phyloP scores from a whole-genome alignment of 768 basidiomycete genomes.

The Kwoniella shandongensis region DNA sequence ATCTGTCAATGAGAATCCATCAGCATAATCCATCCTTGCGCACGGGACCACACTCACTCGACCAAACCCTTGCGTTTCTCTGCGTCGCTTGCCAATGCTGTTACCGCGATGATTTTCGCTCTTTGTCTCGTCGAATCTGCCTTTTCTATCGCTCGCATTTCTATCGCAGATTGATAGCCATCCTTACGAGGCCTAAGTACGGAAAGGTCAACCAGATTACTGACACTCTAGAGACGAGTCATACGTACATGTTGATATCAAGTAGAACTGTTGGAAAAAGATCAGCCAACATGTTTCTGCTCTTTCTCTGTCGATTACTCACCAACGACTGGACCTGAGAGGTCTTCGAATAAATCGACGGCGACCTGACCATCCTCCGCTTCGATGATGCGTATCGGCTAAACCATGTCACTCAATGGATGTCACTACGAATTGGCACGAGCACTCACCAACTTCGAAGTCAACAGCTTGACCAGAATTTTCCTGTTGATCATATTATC shows the following conservation, averaged over 20 bases:
- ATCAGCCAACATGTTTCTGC: background rate
- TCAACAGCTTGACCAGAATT: constrained; percentile 34
- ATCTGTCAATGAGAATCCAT: constrained; percentile 14
- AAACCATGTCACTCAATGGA: no score
- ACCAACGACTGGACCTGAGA: constrained; percentile 26
- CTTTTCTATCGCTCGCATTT: constrained; percentile 44
- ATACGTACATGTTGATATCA: constrained; percentile 48
- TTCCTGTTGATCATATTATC: constrained; percentile 45
- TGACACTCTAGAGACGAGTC: background rate
- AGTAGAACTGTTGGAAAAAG: constrained; percentile 27
- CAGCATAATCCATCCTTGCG: background rate
- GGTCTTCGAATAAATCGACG: constrained; percentile 31
- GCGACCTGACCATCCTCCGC: constrained; percentile 47
- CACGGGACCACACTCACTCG: constrained; percentile 34
- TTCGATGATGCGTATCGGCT: constrained; percentile 36
- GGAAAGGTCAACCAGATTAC: background rate
- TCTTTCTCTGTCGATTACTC: no score
- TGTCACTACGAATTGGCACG: no score
- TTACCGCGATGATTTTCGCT: constrained; percentile 47
- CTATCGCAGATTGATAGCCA: constrained; percentile 41
- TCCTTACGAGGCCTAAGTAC: constrained; percentile 42
- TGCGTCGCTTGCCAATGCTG: constrained; percentile 44
- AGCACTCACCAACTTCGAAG: constrained; percentile 27
- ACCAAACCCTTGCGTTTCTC: constrained; percentile 38
- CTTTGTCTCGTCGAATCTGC: background rate